phyloP scores from a whole-genome alignment of 768 basidiomycete species.

The Coprinellus aureogranulatus region DNA sequence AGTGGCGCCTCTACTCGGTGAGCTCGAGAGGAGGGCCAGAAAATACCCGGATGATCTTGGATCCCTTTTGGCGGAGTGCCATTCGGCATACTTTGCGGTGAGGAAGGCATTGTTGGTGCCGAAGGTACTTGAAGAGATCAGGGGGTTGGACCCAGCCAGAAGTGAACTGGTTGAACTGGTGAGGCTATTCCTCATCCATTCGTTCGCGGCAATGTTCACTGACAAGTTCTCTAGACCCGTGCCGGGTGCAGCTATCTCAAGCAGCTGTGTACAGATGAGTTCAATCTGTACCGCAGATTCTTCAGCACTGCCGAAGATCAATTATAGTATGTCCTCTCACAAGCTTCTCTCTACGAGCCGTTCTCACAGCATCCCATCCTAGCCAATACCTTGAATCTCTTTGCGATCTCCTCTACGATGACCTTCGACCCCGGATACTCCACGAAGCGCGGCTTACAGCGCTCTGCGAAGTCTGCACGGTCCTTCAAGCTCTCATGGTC shows the following conservation, averaged over 20 bases:
- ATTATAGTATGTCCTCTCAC: conserved; percentile 38
- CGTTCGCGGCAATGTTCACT: neutral
- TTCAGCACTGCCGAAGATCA: conserved; percentile 81
- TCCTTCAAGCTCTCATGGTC: conserved; percentile 94
- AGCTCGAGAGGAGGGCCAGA: conserved; percentile 77
- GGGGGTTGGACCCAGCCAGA: conserved; percentile 70
- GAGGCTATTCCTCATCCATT: conserved; percentile 13
- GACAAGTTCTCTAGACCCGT: conserved; percentile 57
- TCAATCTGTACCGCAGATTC: conserved; percentile 78
- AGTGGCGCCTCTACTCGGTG: conserved; percentile 74
- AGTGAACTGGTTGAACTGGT: conserved; percentile 90
- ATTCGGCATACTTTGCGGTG: conserved; percentile 74
- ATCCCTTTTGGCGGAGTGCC: conserved; percentile 82
- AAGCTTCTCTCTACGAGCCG: neutral
- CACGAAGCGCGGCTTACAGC: conserved; percentile 86
- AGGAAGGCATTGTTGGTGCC: conserved; percentile 71
- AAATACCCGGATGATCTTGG: conserved; percentile 83
- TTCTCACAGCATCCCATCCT: conserved; percentile 1
- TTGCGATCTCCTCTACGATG: conserved; percentile 93
- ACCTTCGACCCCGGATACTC: conserved; percentile 90
- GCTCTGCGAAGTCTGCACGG: conserved; percentile 93
- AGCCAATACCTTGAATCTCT: conserved; percentile 89
- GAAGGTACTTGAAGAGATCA: conserved; percentile 78
- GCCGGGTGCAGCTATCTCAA: conserved; percentile 92
- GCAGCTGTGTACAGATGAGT: conserved; percentile 88